phyloP scores from a whole-genome alignment of 495 filamentous ascomycete species.

The Penicillium simplicissimum region DNA sequence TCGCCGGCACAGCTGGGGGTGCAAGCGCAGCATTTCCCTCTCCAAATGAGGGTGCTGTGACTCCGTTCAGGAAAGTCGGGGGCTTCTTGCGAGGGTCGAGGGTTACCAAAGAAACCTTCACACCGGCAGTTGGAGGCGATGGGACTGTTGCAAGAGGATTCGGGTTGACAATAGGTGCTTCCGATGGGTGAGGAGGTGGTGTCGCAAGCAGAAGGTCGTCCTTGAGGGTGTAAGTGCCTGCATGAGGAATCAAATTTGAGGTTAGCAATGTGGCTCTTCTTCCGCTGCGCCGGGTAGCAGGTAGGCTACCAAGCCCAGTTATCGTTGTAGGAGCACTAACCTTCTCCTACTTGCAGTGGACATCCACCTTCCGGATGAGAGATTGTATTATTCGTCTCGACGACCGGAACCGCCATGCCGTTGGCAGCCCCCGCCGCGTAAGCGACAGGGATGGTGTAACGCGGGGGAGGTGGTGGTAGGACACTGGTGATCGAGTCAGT shows the following conservation, averaged over 20 bases:
- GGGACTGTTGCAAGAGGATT: constrained; percentile 88
- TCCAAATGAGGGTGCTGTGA: constrained; percentile 73
- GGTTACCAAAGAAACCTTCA: constrained; percentile 77
- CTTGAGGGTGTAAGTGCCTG: constrained; percentile 83
- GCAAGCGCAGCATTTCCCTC: constrained; percentile 77
- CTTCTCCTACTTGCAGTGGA: constrained; percentile 90
- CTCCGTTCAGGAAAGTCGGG: constrained; percentile 47
- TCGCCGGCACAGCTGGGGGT: constrained; percentile 49
- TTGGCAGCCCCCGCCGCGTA: constrained; percentile 66
- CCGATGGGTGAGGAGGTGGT: constrained; percentile 91
- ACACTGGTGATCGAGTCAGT: constrained; percentile 54
- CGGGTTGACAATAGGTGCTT: constrained; percentile 78
- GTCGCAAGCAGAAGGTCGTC: constrained; percentile 92
- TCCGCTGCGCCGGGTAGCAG: neutral
- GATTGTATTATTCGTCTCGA: constrained; percentile 91
- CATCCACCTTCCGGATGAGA: constrained; percentile 68
- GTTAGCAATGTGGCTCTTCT: constrained; percentile 18
- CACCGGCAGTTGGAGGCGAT: constrained; percentile 76
- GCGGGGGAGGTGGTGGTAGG: constrained; percentile 80
- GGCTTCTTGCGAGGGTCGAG: constrained; percentile 62
- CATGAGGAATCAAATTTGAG: neutral
- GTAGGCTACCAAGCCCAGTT: constrained; percentile 1
- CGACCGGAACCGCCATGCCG: constrained; percentile 65
- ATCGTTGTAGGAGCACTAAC: constrained; percentile 38
- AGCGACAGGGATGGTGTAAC: constrained; percentile 68